Conservation (phyloP, 164 flowering plant genomes). For the Santalum album region DNA sequence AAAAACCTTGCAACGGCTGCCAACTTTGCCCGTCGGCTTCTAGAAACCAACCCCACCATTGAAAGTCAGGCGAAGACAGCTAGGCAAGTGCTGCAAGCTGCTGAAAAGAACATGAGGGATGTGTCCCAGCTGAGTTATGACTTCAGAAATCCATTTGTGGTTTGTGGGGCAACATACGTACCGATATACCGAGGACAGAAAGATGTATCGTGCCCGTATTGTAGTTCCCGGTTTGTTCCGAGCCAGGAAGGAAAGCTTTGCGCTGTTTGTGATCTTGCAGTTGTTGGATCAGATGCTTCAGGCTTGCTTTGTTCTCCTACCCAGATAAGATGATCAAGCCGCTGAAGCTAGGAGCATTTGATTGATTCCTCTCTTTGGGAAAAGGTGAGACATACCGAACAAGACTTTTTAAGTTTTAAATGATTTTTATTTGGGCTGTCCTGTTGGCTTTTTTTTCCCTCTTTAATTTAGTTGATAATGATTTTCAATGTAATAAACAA, state of each 20-base stretch:
- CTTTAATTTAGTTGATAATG: not conserved
- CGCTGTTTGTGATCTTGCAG: not conserved
- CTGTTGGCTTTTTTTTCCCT: not conserved
- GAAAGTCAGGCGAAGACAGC: constrained; percentile 1
- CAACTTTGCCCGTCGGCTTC: not conserved
- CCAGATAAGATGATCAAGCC: not conserved
- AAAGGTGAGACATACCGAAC: not conserved
- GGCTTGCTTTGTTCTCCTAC: not conserved
- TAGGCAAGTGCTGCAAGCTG: constrained; percentile 1
- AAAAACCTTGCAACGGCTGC: constrained; percentile 2
- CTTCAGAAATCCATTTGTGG: constrained; percentile 2
- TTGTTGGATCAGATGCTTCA: constrained; percentile 1
- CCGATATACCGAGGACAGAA: constrained; percentile 3
- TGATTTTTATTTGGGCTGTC: not conserved
- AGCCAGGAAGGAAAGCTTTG: not conserved
- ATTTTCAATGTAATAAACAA: constrained; percentile 1
- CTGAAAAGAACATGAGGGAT: not conserved
- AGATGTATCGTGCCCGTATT: constrained; percentile 1
- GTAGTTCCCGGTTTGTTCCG: constrained; percentile 2
- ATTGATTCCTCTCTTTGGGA: not conserved
- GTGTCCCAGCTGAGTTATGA: not conserved
- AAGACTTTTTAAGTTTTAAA: not conserved
- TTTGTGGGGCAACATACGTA: not conserved
- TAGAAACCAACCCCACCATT: not conserved
- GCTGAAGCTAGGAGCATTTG: not conserved